phyloP scores from a whole-genome alignment of 2,329 filamentous ascomycete species.

The Botrytis paeoniae region DNA sequence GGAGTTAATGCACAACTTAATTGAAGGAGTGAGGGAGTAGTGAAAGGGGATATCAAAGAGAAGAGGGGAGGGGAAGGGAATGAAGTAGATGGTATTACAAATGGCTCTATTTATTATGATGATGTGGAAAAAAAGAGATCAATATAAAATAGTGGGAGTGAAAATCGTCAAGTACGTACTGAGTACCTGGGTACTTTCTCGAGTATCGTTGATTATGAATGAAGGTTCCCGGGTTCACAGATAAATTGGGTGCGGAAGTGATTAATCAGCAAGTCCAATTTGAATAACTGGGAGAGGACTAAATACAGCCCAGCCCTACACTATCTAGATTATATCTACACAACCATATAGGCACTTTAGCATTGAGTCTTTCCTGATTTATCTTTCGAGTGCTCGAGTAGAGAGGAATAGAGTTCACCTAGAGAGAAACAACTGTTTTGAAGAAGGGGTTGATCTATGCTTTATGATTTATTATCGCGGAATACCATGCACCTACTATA shows the following conservation, averaged over 20 bases:
- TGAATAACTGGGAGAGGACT: neutral
- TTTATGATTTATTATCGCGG: no score
- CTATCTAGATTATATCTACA: neutral
- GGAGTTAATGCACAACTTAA: constrained; percentile 1
- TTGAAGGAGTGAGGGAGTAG: neutral
- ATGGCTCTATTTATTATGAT: neutral
- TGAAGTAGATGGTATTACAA: neutral
- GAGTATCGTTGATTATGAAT: neutral
- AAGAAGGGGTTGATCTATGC: neutral
- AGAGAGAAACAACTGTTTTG: neutral
- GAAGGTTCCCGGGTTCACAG: neutral
- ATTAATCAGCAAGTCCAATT: neutral
- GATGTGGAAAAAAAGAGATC: neutral
- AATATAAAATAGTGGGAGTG: neutral
- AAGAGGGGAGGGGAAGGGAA: neutral
- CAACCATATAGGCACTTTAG: no score
- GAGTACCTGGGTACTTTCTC: neutral
- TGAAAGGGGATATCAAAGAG: neutral
- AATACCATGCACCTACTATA: neutral
- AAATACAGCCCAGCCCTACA: neutral
- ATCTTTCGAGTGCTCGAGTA: no score
- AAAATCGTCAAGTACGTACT: neutral
- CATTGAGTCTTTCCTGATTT: no score
- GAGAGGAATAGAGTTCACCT: no score
- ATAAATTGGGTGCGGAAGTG: neutral